Conservation (phyloP, 371 early-diverging fungal species). For the Rhizomucor pusillus region DNA sequence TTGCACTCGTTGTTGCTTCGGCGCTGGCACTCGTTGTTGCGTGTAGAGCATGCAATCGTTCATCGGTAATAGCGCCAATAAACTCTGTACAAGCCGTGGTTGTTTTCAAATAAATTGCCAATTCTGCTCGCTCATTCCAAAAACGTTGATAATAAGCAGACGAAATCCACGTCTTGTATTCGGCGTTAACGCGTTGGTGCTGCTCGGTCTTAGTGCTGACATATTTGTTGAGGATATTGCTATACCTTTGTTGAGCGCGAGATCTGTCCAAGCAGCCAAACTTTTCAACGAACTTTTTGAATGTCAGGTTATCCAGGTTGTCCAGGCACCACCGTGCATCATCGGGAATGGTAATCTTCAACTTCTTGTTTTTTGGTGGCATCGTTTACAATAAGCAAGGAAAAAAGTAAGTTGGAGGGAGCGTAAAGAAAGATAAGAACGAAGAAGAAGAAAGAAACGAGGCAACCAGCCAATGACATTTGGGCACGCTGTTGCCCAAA, state of each 20-base stretch:
- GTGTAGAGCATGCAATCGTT: slow-evolving; percentile 16
- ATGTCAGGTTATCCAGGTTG: slow-evolving; percentile 13
- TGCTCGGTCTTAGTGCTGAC: slow-evolving; percentile 13
- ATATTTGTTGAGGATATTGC: slow-evolving; percentile 14
- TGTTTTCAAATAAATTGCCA: slow-evolving; percentile 17
- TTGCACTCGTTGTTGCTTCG: not conserved
- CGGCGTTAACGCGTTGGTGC: slow-evolving; percentile 13
- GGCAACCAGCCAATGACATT: too few relatives aligned
- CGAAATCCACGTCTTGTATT: slow-evolving; percentile 17
- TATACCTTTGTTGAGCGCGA: too few relatives aligned
- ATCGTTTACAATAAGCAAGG: not conserved
- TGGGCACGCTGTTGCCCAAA: too few relatives aligned
- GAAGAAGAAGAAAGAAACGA: too few relatives aligned
- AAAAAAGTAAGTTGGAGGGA: too few relatives aligned
- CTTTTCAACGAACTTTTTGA: slow-evolving; percentile 23
- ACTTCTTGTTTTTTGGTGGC: slow-evolving; percentile 13
- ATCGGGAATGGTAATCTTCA: slow-evolving; percentile 13
- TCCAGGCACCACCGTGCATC: slow-evolving; percentile 27
- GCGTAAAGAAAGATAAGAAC: too few relatives aligned
- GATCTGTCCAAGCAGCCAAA: slow-evolving; percentile 19
- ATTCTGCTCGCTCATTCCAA: slow-evolving; percentile 16
- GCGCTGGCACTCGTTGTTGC: slow-evolving; percentile 8
- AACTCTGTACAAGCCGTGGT: slow-evolving; percentile 15
- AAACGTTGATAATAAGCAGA: slow-evolving; percentile 23
- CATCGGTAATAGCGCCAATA: slow-evolving; percentile 21